Evolutionary conservation across 202 grass and related monocot genomes (phyloP).

Genomic region (Musa balbisiana): DNA sequence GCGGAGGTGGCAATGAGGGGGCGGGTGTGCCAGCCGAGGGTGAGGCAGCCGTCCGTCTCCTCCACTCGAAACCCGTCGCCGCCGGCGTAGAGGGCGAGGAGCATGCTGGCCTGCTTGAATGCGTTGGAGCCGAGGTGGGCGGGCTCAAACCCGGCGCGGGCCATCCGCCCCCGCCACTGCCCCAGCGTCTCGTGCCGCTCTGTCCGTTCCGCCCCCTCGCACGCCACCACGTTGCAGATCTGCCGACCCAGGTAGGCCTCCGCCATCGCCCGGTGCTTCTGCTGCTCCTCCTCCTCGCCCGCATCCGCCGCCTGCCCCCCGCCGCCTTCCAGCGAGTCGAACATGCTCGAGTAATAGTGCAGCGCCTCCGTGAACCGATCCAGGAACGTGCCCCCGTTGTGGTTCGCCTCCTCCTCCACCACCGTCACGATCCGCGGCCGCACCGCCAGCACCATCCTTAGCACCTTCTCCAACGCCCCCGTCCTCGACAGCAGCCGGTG

Average conservation of each 20-base stretch:
- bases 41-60: constrained; percentile 86
- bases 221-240: constrained; percentile 90
- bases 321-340: constrained; percentile 75
- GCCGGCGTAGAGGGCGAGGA: constrained; percentile 72
- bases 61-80: constrained; percentile 92
- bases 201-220: constrained; percentile 69
- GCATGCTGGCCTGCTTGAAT: constrained; percentile 90
- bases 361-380: constrained; percentile 85
- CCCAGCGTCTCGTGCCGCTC: constrained; percentile 90
- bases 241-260: constrained; percentile 86
- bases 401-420: constrained; percentile 87
- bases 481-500: constrained; percentile 62
- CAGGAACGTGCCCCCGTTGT: constrained; percentile 67
- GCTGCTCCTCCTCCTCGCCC: constrained; percentile 1
- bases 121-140: constrained; percentile 90
- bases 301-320: constrained; percentile 30
- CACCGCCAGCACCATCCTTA: constrained; percentile 53
- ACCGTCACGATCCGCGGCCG: constrained; percentile 77
- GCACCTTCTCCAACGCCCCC: constrained; percentile 63
- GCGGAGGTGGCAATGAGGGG: constrained; percentile 92
- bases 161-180: constrained; percentile 63
- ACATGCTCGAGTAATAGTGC: constrained; percentile 98
- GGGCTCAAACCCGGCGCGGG: constrained; percentile 58
- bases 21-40: constrained; percentile 76
- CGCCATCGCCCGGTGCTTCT: constrained; percentile 68